Base-by-base conservation (phyloP, 2,329 filamentous ascomycete genomes). In the Fusarium sp. region DNA sequence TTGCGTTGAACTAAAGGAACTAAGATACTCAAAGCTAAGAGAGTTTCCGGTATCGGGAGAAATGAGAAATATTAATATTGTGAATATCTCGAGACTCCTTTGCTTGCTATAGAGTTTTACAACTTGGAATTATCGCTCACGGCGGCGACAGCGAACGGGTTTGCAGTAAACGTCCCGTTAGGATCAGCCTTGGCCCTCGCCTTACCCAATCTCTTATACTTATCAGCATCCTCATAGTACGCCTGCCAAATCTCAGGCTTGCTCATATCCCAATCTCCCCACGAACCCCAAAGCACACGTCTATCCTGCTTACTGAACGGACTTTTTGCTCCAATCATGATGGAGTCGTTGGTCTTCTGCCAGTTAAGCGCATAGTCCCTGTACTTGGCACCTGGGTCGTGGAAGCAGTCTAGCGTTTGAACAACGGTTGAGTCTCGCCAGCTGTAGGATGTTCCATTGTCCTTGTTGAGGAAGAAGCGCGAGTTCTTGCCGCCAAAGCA, bases 391-490 rank as follows among this genome's bases (percentile, higher is more conserved):
- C 66, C 70, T 2, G 71, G 66, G 13, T 77, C 76, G 43, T 85
- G 79, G 69, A 85, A 85, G 54, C 80, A 83, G 57, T 86, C 84
- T 20, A 84, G 75, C 0, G 75, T 78, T 35, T 75, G 75, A 8
- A 75, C 71, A 8, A 84, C 68, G 6, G 77, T 82, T 0, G 80
- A 80, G 69, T 85, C 82, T 48, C 84, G 77, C 81, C 82, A 85
- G 71, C 81, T 84, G 67, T 80, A 84, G 2, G 82, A 77, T 0
- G 83, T 85, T 10, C 83, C 83, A 49, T 85, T 85, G 42, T 75
- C 72, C 8, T 74, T 77, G 62, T 85, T 84, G 15, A 64, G 65
- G 8, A 68, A 70, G 68, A 84, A 83, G 59, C 74, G 75, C 9
- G 83, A 84, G 52, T 82, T 72, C 47, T 78, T 75, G 8, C 84